phyloP scores from a whole-genome alignment of 2,329 filamentous ascomycete species.

The Rhinocladiella similis region DNA sequence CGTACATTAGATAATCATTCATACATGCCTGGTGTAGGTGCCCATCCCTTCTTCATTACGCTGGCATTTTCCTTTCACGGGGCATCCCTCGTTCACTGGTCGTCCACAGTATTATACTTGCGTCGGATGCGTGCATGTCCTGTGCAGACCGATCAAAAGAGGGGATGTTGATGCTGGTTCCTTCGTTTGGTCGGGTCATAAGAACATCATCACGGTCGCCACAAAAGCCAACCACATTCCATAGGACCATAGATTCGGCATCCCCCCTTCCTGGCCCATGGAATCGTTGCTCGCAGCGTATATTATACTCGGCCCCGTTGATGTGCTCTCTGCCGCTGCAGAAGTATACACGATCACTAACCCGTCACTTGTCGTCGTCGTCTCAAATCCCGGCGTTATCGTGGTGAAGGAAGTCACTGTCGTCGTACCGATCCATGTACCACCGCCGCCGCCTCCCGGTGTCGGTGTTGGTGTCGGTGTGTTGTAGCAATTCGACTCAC shows the following conservation, averaged over 20 bases:
- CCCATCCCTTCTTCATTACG: no score
- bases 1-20: no score
- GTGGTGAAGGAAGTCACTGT: conserved; percentile 25
- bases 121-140: no score
- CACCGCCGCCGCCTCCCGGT: neutral
- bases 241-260: conserved; percentile 13
- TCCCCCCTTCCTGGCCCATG: conserved; percentile 9
- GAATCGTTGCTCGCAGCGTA: conserved; percentile 19
- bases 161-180: no score
- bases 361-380: conserved; percentile 23
- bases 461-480: conserved; percentile 2
- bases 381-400: conserved; percentile 3
- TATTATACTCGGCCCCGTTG: conserved; percentile 16
- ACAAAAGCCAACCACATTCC: conserved; percentile 15
- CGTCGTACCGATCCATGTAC: conserved; percentile 12
- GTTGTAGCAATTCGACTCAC: conserved; percentile 19
- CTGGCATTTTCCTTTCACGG: no score
- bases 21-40: no score
- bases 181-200: no score
- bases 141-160: no score
- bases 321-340: neutral
- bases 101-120: no score
- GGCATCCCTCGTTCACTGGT: no score
- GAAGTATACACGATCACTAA: conserved; percentile 19
- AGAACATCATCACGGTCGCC: conserved; percentile 22